Evolutionary conservation across 805 yeast genomes (phyloP), one percentile per base, ranked within the genome.

Genomic region (Ogataea parapolymorpha): DNA sequence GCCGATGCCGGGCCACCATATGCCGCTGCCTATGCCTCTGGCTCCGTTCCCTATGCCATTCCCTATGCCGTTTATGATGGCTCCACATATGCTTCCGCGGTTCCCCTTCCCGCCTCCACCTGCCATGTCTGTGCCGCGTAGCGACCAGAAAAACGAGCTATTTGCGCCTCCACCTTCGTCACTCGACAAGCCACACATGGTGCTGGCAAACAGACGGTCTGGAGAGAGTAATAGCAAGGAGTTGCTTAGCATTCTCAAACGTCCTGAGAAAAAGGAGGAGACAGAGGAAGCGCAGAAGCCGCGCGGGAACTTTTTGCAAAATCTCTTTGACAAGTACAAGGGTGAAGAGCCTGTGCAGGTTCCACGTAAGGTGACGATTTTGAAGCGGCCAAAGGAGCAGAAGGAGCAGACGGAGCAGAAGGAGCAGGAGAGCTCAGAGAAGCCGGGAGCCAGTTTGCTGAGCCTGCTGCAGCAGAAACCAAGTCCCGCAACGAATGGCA

Each of bases 141-240:
- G 37, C 24, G 44, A 36, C 32, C 48, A 34, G 34, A 33, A 37
- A 32, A 48, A 40, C 32, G 43, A 41, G 37, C 35, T 44, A 3
- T 37, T 37, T 26, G 61, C 62, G 6, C 67, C 67, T 22, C 58
- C 57, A 14, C 61, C 65, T 7, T 59, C 63, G 2, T 45, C 62
- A 2, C 52, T 65, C 26, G 55, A 53, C 32, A 64, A 57, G 40
- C 67, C 68, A n/a, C 53, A 54, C 12, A 54, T 61, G 39, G 54
- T 39, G 10, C 43, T 56, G 11, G 42, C 53, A 11, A 51, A 53
- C 39, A 50, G 50, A 25, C 56, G 59, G 35, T 55, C 65, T n/a
- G 60, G 57, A 28, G 61, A 54, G 39, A 50, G 63, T 1, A 55
- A 64, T 37, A 56, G 65, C 39, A 60, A 58, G 35, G 61, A 63